Percentiles rank a stretch among this genome's conserved stretches.
These are phyloP conservation scores for Trichosporon sp. DNA, from an alignment of 1,284 basidiomycete genomes.

Conservation along the genomic window DNA sequence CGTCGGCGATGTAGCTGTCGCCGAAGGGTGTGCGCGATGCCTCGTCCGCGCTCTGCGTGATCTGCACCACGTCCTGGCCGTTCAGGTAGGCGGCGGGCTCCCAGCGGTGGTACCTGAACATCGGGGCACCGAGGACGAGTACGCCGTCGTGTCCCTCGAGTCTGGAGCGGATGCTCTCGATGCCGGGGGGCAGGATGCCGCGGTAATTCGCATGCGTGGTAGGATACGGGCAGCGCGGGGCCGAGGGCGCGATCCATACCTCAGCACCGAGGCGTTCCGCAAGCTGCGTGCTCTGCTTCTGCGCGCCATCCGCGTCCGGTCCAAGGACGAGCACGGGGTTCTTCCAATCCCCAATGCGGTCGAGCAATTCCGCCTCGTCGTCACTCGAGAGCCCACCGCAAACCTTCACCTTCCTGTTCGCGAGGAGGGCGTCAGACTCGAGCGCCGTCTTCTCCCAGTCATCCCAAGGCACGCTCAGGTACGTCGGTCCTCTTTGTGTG, in stretches of 20 bases:
- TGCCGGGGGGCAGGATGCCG: slow-evolving; percentile 10
- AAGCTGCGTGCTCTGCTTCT: background rate
- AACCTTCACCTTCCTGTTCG: background rate
- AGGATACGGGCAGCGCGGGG: slow-evolving; percentile 11
- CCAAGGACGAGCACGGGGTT: slow-evolving; percentile 11
- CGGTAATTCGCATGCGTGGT: slow-evolving; percentile 8
- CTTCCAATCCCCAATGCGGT: background rate
- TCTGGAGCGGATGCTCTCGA: slow-evolving; percentile 3
- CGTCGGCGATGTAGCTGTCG: slow-evolving; percentile 5
- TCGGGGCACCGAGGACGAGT: slow-evolving; percentile 11
- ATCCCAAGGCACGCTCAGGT: slow-evolving; percentile 13
- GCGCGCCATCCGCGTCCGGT: slow-evolving; percentile 13
- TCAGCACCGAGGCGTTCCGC: slow-evolving; percentile 9
- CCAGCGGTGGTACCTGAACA: slow-evolving; percentile 15
- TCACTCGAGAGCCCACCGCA: background rate
- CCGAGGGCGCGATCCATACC: slow-evolving; percentile 12
- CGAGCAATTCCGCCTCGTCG: background rate
- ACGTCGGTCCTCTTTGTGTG: slow-evolving; percentile 5
- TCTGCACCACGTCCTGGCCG: slow-evolving; percentile 7
- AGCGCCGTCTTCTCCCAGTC: slow-evolving; percentile 9
- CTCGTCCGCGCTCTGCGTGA: slow-evolving; percentile 11
- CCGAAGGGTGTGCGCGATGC: slow-evolving; percentile 13
- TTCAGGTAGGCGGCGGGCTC: slow-evolving; percentile 9
- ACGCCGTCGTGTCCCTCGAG: slow-evolving; percentile 11
- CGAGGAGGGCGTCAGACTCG: slow-evolving; percentile 4